These are phyloP conservation scores for Jasminum sambac DNA, from an alignment of 257 asterid genomes.

Conservation along the genomic window DNA sequence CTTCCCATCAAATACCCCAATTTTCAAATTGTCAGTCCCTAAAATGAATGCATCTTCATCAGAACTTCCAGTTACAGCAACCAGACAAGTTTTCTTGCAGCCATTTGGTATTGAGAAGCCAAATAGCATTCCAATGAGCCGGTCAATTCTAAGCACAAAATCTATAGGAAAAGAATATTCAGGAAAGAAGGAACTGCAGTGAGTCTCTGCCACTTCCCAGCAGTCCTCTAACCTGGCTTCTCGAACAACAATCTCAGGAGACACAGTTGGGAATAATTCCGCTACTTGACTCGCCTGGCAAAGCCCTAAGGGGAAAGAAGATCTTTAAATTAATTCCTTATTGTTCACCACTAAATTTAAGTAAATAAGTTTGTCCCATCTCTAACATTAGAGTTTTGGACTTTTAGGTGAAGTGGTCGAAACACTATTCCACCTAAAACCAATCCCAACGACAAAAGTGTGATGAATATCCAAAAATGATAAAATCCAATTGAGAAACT, in stretches of 20 bases:
- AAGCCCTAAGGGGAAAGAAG: slow-evolving; percentile 37
- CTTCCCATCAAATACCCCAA: slow-evolving; percentile 65
- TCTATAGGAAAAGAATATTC: slow-evolving; percentile 81
- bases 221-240: slow-evolving; percentile 94
- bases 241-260: slow-evolving; percentile 77
- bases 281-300: slow-evolving; percentile 85
- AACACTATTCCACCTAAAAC: not conserved
- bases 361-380: slow-evolving; percentile 5
- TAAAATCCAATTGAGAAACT: not conserved
- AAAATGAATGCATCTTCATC: slow-evolving; percentile 50
- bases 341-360: not conserved
- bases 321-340: not conserved
- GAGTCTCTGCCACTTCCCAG: slow-evolving; percentile 98
- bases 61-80: slow-evolving; percentile 64
- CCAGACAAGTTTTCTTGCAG: slow-evolving; percentile 80
- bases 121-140: slow-evolving; percentile 83
- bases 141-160: slow-evolving; percentile 74
- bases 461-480: not conserved
- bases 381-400: not conserved
- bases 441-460: not conserved
- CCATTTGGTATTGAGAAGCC: slow-evolving; percentile 89
- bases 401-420: not conserved
- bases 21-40: slow-evolving; percentile 61
- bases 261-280: slow-evolving; percentile 61
- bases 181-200: slow-evolving; percentile 93